These are phyloP conservation scores for Pythium aphanidermatum DNA, from an alignment of 352 stramenopile genomes.

Conservation along the genomic window DNA sequence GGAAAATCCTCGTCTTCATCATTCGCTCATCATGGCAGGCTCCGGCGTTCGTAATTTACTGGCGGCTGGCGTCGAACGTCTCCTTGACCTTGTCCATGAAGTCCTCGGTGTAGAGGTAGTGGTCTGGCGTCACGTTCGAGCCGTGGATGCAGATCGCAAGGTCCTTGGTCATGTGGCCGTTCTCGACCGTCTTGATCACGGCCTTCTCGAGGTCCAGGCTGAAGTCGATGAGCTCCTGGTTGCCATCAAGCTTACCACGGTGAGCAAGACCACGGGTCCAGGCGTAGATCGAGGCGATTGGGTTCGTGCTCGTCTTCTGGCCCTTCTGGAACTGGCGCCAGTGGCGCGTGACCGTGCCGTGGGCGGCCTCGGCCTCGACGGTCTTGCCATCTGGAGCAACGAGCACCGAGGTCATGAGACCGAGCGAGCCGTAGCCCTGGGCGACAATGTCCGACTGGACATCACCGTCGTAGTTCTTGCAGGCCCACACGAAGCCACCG, in stretches of 20 bases:
- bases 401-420: constrained; percentile 86
- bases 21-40: too few relatives aligned
- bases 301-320: constrained; percentile 85
- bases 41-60: constrained; percentile 35
- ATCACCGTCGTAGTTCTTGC: constrained; percentile 91
- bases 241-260: constrained; percentile 82
- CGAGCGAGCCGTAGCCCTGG: constrained; percentile 84
- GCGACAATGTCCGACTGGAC: constrained; percentile 88
- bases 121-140: constrained; percentile 56
- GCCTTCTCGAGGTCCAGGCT: constrained; percentile 64
- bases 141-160: constrained; percentile 78
- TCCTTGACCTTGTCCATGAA: constrained; percentile 88
- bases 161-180: constrained; percentile 85
- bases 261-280: constrained; percentile 83
- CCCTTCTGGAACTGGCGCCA: constrained; percentile 87
- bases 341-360: constrained; percentile 88
- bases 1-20: too few relatives aligned
- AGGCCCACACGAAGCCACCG: constrained; percentile 86
- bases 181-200: constrained; percentile 81
- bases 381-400: constrained; percentile 81
- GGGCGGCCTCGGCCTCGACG: constrained; percentile 82
- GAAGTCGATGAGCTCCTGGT: constrained; percentile 68
- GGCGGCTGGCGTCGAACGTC: constrained; percentile 48
- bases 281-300: constrained; percentile 86
- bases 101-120: constrained; percentile 83